Base-by-base conservation (phyloP, 169 alveolate species). In the Ichthyophthirius multifiliis region DNA sequence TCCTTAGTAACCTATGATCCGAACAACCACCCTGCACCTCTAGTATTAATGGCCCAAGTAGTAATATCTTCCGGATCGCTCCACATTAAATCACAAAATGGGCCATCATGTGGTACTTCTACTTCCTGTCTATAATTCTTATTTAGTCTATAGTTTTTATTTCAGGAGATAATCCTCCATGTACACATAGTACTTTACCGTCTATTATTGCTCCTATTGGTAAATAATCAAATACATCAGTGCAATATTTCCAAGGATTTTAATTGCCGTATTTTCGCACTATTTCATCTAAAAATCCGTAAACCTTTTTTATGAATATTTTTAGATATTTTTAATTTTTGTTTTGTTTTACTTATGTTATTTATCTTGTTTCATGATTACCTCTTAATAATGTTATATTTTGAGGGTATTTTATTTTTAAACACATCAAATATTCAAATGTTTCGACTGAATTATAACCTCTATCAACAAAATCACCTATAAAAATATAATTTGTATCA, bases 21-120 rank as follows among this genome's bases (percentile, higher is more conserved):
- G 76, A 92, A 92, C 18, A 92, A 74, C 94, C 94, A 92, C 18
- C 96, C 96, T 6, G 95, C 96, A 0, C 96, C 96, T 79, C 94
- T 85, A 13, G 90, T 89, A 34, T 78, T 86, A 16, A 87, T 44
- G 20, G 91, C 81, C 96, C 95, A 92, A 27, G 94, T 89, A 74
- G 90, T 95, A 75, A 88, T 89, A n/a, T 91, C 96, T 47, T 90
- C 95, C 10, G 97, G 97, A 46, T 94, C 97, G 55, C 93, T 80
- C 96, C 97, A 94, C 89, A 91, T 85, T 6, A 94, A 75, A 85
- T 94, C 97, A 48, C 95, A 91, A 37, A 93, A 85, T 7, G 92
- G 89, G n/a, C 97, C 97, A 73, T 86, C 92, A 45, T 86, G 94
- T 4, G 97, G 97, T 20, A 91, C 89, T 84, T 94, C 97, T 5